Percentiles rank a stretch among this genome's conserved stretches.
Conservation (phyloP, 2,329 filamentous ascomycete genomes). For the Fusarium luffae region DNA sequence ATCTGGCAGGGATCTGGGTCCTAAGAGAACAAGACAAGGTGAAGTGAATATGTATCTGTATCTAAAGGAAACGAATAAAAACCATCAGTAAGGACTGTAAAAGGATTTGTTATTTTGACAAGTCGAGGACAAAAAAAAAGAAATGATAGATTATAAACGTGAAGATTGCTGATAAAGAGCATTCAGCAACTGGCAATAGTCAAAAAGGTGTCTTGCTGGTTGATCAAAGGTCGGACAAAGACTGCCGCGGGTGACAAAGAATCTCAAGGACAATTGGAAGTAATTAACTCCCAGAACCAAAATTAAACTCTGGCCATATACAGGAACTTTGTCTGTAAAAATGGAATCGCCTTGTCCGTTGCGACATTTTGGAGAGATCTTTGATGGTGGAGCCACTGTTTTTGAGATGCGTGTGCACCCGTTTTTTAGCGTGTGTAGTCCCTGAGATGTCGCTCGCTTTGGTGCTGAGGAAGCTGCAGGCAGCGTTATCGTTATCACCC, state of each 20-base stretch:
- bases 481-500: constrained; percentile 36
- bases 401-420: constrained; percentile 38
- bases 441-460: constrained; percentile 39
- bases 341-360: constrained; percentile 32
- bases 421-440: constrained; percentile 40
- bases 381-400: constrained; percentile 40
- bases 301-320: constrained; percentile 32
- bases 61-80: constrained; percentile 29
- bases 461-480: constrained; percentile 18
- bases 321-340: constrained; percentile 31
- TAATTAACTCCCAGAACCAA: constrained; percentile 17
- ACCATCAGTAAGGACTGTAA: constrained; percentile 42
- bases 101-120: not conserved
- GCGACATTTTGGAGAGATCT: constrained; percentile 36
- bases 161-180: constrained; percentile 23
- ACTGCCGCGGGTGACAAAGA: constrained; percentile 35
- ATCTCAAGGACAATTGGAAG: constrained; percentile 9
- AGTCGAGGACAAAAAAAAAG: not conserved
- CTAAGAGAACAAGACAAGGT: constrained; percentile 26
- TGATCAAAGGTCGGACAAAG: constrained; percentile 42
- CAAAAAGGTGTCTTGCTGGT: constrained; percentile 19
- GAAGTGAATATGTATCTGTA: constrained; percentile 37
- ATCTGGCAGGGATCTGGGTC: constrained; percentile 35
- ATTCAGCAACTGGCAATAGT: constrained; percentile 14
- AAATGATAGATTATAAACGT: constrained; percentile 9